Base-by-base conservation (phyloP, 2,329 filamentous ascomycete species). In the Ophiognomonia clavigignenti-juglandacearum region DNA sequence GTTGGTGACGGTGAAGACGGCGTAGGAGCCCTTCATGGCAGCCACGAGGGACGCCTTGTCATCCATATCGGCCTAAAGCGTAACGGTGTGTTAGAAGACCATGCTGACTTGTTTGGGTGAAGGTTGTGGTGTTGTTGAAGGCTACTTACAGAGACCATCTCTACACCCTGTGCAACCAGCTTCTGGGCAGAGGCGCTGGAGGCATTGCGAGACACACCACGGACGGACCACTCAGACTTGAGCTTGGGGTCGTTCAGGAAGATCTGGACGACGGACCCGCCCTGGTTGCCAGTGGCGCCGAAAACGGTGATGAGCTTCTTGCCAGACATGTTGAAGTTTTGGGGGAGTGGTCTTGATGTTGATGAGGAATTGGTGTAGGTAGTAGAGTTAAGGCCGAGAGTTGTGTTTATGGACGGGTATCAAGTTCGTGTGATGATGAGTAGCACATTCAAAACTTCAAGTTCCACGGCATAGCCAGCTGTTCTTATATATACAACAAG, bases 211-310 rank as follows among this genome's bases (percentile, higher is more conserved):
- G 79, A 80, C 18, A 83, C 66, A 39, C 68, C 80, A 24, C 79
- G 75, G 32, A 84, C 64, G 5, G 64, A 59, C 66, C 72, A 82
- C 34, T 69, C 60, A 37, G 68, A 63, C n/a, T 65, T 67, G 1
- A 76, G 64, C 39, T 69, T 62, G 0, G 72, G 47, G 39, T 67
- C 63, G 31, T 55, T 56, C 34, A 67, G 54, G 52, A 67, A 67
- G 3, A 61, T 56, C 67, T 63, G 20, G 42, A 78, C 72, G 38
- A 83, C 68, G 8, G 75, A 77, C 52, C 75, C 73, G 40, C 81
- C 81, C 63, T 85, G 80, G 49, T 75, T 72, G 48, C 80, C 78
- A 16, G 78, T 83, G 36, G 78, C 74, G 23, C 78, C 78, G 54
- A 82, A 75, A 11, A 83, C 68, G 37, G 73, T 74, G 57, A 82